These are phyloP conservation scores for Pholiota microspora DNA, from an alignment of 768 basidiomycete species.

Conservation along the genomic window DNA sequence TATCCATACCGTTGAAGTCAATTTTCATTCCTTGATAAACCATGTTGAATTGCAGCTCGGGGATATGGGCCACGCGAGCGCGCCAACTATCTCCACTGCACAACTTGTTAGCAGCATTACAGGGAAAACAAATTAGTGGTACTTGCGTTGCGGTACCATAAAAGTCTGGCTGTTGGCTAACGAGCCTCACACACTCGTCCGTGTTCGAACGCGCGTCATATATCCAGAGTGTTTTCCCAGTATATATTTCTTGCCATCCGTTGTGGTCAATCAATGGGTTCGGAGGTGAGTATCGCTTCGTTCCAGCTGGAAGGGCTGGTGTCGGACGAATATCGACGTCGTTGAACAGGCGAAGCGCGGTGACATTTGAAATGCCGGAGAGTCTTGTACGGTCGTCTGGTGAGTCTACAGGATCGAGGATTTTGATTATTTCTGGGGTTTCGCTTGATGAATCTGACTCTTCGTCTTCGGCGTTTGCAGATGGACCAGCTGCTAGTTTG, in stretches of 20 bases:
- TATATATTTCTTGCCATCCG: conserved; percentile 74
- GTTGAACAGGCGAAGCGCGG: conserved; percentile 65
- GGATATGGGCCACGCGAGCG: conserved; percentile 64
- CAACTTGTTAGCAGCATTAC: neutral
- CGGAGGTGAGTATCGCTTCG: conserved; percentile 43
- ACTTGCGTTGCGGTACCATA: conserved; percentile 80
- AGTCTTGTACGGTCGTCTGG: conserved; percentile 42
- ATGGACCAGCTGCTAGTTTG: neutral
- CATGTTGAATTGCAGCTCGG: conserved; percentile 71
- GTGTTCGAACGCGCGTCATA: conserved; percentile 66
- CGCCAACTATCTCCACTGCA: conserved; percentile 82
- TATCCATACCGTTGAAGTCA: conserved; percentile 74
- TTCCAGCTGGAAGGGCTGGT: conserved; percentile 43
- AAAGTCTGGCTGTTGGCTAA: conserved; percentile 56
- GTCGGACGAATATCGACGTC: conserved; percentile 64
- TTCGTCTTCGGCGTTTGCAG: conserved; percentile 22
- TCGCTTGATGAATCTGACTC: conserved; percentile 34
- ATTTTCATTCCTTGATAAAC: conserved; percentile 60
- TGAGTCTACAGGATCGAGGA: conserved; percentile 44
- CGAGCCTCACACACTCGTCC: conserved; percentile 67
- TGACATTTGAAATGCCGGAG: conserved; percentile 58
- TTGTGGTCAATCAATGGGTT: conserved; percentile 60
- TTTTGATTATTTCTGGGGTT: conserved; percentile 40
- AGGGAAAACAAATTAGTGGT: conserved; percentile 8
- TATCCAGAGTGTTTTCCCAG: conserved; percentile 69